Conservation (phyloP, 805 yeast genomes). For the Kluyveromyces lactis region DNA sequence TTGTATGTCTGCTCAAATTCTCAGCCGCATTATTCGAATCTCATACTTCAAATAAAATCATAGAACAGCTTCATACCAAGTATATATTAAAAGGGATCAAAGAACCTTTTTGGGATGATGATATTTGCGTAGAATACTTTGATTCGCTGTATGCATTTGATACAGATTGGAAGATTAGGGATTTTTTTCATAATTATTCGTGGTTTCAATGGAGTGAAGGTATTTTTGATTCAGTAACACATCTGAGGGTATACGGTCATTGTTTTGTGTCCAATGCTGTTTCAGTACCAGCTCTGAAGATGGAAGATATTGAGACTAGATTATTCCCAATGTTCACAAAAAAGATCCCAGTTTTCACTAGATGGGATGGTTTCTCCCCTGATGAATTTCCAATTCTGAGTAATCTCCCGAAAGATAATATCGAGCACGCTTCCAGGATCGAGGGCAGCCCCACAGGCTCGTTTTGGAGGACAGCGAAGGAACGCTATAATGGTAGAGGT, state of each 20-base stretch:
- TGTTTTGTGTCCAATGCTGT: neutral
- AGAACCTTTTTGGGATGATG: too few relatives aligned
- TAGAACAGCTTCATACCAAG: neutral
- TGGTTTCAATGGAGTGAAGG: too few relatives aligned
- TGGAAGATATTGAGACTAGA: neutral
- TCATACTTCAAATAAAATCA: neutral
- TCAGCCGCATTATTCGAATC: neutral
- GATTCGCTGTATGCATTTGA: neutral
- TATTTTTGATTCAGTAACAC: neutral
- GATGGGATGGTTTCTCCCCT: constrained; percentile 1
- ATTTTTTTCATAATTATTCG: too few relatives aligned
- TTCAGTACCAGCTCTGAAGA: neutral
- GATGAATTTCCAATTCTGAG: neutral
- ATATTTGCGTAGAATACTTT: neutral
- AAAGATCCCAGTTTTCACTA: neutral
- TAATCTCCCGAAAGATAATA: neutral
- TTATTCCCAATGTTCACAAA: neutral
- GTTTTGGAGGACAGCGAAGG: neutral
- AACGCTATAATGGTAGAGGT: constrained; percentile 16
- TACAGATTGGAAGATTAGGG: too few relatives aligned
- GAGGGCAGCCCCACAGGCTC: too few relatives aligned
- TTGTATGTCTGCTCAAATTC: neutral
- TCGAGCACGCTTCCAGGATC: neutral
- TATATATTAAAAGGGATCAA: neutral
- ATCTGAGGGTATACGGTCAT: neutral